Evolutionary conservation across 208 protist species (phyloP), one percentile per base, ranked within the genome.

Genomic region (Trypanosoma theileri): DNA sequence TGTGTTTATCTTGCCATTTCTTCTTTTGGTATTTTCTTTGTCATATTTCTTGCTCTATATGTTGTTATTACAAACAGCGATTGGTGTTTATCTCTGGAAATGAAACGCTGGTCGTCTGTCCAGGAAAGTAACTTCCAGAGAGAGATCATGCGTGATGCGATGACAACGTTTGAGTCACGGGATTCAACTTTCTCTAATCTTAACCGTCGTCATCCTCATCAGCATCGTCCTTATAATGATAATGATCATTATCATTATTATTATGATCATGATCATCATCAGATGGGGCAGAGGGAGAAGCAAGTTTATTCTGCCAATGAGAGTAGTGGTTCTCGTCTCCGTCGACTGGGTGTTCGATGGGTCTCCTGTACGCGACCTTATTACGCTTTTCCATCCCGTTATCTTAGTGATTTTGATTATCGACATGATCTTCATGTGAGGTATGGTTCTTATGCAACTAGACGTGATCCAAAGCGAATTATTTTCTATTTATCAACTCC

Each of bases 391-490:
- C 46, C 46, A 17, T n/a, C 50, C 21, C 26, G 59, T 10, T 60
- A 73, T 52, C 55, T 73, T 50, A 10, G 42, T 22, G 59, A 73
- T 40, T 73, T 73, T 62, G 59, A 69, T 44, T 65, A 70, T 61
- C 7, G 66, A 50, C 64, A 73, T 24, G 50, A 59, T 17, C 31
- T 62, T 46, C 59, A 64, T 55, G 56, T 54, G 41, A 50, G 26
- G 41, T 66, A 64, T 48, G 68, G 68, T 24, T 35, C 35, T 22
- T 4, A 0, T 35, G 14, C 28, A 19, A 53, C 51, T 2, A 42
- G 59, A 48, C 59, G 59, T 31, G 35, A 66, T 50, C 59, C 59
- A 51, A 31, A 66, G 17, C 28, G 12, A 9, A 35, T 19, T 2
- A 28, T 66, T 40, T 73, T 79, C 40, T 53, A 58, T 41, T 59